Evolutionary conservation across 2,329 filamentous ascomycete species (phyloP), one percentile per base, ranked within the genome.

Genomic region (Xylariaceae sp.): DNA sequence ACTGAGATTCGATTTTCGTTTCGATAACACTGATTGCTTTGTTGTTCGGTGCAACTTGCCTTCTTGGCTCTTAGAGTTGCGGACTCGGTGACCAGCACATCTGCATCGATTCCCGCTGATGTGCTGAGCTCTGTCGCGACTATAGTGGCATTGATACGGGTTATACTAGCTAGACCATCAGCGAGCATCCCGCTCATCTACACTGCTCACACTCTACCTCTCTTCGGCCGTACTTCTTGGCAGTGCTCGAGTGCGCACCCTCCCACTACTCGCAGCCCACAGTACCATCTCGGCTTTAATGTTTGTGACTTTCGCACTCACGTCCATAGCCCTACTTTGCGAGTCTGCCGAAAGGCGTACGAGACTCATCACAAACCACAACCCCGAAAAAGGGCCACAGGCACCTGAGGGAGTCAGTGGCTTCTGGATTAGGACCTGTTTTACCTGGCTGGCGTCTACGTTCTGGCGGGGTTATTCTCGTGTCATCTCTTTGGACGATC

Each of bases 401-500:
- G n/a, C 53, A 5, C 47, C 9, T 17, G 50, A 53, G 45, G 52
- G 44, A 22, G 47, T 42, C 38, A 47, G 53, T 18, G 47, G 50
- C 2, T 50, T 50, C 13, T 45, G 49, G 6, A 53, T 50, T 34
- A 40, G 53, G 5, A 46, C 6, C 39, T 50, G 14, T 38, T 55
- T 55, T 36, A 16, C 42, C n/a, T 55, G 53, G 47, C 53, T 50
- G 3, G 49, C 52, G 41, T 44, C 47, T 14, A 50, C 51, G 28
- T 43, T 55, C 28, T 18, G 49, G 16, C 42, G 42, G 7, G 47
- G 53, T 16, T 53, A 38, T 16, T 33, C 45, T 18, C 47, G 47
- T 18, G 53, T 55, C 33, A 46, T 55, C 5, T 47, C 40, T 17
- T 17, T 53, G 12, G 31, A 50, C 31, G 50, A 55, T 31, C 19